Percentiles rank a stretch among this genome's conserved stretches.
Evolutionary conservation across 352 stramenopile genomes (phyloP).

Genomic region (Phytophthora podocarpi): DNA sequence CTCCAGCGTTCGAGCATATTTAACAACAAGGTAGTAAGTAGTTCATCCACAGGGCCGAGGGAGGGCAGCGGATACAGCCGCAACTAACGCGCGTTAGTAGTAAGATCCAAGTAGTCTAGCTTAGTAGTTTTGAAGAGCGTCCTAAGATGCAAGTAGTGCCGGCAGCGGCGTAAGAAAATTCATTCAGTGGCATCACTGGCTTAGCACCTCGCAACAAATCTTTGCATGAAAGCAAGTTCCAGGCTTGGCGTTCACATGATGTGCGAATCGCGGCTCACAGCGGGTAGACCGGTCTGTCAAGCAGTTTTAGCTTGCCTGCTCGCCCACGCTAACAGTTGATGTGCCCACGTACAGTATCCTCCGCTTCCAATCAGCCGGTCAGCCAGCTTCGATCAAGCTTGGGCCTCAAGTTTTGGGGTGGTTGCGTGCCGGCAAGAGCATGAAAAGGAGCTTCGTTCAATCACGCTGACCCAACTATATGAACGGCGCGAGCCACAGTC

Average conservation of each 20-base stretch:
- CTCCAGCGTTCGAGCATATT: conserved; percentile 28
- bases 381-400: too few species aligned
- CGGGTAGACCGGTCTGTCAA: conserved; percentile 15
- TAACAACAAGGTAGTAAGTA: conserved; percentile 35
- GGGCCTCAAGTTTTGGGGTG: too few species aligned
- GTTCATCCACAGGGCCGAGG: conserved; percentile 16
- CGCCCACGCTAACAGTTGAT: too few species aligned
- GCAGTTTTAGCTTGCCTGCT: too few species aligned
- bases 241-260: conserved; percentile 9
- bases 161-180: conserved; percentile 4
- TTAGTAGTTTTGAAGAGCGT: conserved; percentile 30
- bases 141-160: conserved; percentile 13
- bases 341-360: too few species aligned
- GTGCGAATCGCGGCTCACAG: too few species aligned
- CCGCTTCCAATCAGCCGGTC: too few species aligned
- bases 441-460: conserved; percentile 18
- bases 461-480: conserved; percentile 26
- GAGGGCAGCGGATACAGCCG: conserved; percentile 30
- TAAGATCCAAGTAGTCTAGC: conserved; percentile 25
- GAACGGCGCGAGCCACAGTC: conserved; percentile 10
- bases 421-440: background rate
- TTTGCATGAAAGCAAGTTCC: background rate
- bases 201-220: too few species aligned
- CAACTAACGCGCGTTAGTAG: conserved; percentile 28
- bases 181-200: too few species aligned